Evolutionary conservation across 805 yeast genomes (phyloP).

Genomic region (Maudiozyma barnettii): DNA sequence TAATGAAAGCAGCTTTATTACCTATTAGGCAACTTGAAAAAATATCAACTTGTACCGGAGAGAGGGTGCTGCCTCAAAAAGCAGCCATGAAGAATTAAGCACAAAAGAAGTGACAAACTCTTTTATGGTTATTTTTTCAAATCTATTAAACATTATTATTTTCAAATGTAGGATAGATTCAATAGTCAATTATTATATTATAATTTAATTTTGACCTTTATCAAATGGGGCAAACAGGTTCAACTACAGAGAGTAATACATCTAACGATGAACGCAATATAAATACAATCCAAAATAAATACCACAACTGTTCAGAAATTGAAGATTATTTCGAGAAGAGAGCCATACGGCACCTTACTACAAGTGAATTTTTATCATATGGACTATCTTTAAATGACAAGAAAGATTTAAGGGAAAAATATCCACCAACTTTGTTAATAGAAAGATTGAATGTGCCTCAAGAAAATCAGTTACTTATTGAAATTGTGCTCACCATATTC

Average conservation of each 20-base stretch:
- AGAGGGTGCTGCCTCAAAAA: too few relatives aligned
- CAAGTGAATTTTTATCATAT: constrained; percentile 19
- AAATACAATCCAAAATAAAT: not conserved
- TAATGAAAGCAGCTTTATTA: too few relatives aligned
- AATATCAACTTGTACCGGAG: too few relatives aligned
- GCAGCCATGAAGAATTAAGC: too few relatives aligned
- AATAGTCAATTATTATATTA: too few relatives aligned
- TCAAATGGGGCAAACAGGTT: not conserved
- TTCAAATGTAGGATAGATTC: too few relatives aligned
- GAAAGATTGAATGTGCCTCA: constrained; percentile 32
- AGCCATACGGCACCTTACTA: constrained; percentile 13
- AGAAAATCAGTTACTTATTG: constrained; percentile 23
- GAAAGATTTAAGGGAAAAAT: constrained; percentile 15
- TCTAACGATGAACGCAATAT: not conserved
- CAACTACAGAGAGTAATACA: not conserved
- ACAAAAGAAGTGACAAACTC: too few relatives aligned
- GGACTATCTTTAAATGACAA: constrained; percentile 15
- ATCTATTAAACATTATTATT: too few relatives aligned
- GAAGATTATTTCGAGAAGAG: constrained; percentile 10
- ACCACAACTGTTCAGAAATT: constrained; percentile 6
- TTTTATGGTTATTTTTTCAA: too few relatives aligned
- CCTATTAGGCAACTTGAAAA: too few relatives aligned
- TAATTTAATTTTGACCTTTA: too few relatives aligned
- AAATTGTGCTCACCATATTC: constrained; percentile 34
- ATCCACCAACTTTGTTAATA: constrained; percentile 24